Evolutionary conservation across 169 alveolate genomes (phyloP), one percentile per base, ranked within the genome.

Genomic region (Cryptosporidium felis): DNA sequence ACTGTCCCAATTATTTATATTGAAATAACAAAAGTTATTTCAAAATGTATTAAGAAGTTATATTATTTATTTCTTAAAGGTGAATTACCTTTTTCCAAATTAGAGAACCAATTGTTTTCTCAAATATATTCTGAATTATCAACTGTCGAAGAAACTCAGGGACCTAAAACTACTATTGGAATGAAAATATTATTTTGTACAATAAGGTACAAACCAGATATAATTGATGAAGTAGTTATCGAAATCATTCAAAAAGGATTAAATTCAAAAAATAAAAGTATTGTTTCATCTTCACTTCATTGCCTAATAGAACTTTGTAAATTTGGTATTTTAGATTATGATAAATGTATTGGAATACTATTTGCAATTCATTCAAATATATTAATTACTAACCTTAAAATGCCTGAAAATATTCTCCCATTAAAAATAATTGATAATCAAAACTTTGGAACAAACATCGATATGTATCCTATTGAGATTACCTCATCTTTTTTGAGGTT

Each of bases 221-320:
- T 74, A 34, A 49, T 74, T 16, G 66, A 74, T 58, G 85, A 74
- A 23, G 10, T 53, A 36, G 23, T 53, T n/a, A 74, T 74, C n/a
- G 56, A 9, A 8, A 74, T 38, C 21, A 34, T 74, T 10, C 85
- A 74, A 74, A 42, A 74, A 30, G 85, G 85, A 12, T 56, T 74
- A 32, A 49, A 53, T 1, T 74, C 85, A 5, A 38, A 10, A 8
- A 49, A 74, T 34, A 34, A 34, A 74, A 12, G 21, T 10, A 40
- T 74, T n/a, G 85, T 74, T 53, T 53, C 85, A 5, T 36, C 21
- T 40, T 74, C 85, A 16, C 65, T 74, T 53, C 85, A 74, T 74
- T 74, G 85, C 38, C 56, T 74, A 18, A 74, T 56, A 1, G 85
- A 74, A 56, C 41, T 74, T 9, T 74, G 85, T 18, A 74, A 74